Conservation (phyloP, 2,329 filamentous ascomycete genomes). For the Colletotrichum sp. region DNA sequence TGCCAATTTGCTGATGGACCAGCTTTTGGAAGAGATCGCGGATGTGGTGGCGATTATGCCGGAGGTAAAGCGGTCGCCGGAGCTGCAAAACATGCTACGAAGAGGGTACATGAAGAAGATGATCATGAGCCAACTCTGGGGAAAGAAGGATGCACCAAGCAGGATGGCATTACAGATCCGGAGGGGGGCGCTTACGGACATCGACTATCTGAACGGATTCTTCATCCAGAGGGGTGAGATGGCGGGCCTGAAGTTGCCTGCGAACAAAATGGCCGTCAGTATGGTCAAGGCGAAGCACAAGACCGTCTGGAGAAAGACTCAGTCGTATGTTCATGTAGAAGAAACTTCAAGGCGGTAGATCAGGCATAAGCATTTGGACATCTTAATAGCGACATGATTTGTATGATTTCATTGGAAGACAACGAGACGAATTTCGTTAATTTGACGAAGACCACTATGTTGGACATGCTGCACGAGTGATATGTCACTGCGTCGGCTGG, state of each 20-base stretch:
- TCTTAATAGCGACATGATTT: not conserved
- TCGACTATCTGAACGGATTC: constrained; percentile 89
- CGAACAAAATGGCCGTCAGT: constrained; percentile 75
- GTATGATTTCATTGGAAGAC: not conserved
- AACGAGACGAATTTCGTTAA: not conserved
- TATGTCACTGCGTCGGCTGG: not conserved
- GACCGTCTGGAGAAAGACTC: constrained; percentile 32
- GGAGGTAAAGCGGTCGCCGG: constrained; percentile 69
- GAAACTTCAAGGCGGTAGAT: constrained; percentile 31
- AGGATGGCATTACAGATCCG: constrained; percentile 72
- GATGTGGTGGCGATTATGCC: constrained; percentile 75
- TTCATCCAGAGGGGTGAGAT: constrained; percentile 76
- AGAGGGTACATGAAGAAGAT: constrained; percentile 65
- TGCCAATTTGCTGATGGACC: constrained; percentile 69
- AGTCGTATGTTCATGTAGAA: constrained; percentile 37
- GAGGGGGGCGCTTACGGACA: constrained; percentile 69
- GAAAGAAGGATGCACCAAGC: constrained; percentile 58
- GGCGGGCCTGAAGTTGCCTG: constrained; percentile 72
- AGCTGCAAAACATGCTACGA: constrained; percentile 61
- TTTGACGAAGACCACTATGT: not conserved
- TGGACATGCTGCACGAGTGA: too few relatives aligned
- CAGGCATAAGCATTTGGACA: not conserved
- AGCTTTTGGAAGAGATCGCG: constrained; percentile 77
- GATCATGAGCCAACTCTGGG: constrained; percentile 61
- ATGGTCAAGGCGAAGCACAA: constrained; percentile 74